Conservation (phyloP, 192 early-diverging fungal species). For the Neocallimastix lanati region DNA sequence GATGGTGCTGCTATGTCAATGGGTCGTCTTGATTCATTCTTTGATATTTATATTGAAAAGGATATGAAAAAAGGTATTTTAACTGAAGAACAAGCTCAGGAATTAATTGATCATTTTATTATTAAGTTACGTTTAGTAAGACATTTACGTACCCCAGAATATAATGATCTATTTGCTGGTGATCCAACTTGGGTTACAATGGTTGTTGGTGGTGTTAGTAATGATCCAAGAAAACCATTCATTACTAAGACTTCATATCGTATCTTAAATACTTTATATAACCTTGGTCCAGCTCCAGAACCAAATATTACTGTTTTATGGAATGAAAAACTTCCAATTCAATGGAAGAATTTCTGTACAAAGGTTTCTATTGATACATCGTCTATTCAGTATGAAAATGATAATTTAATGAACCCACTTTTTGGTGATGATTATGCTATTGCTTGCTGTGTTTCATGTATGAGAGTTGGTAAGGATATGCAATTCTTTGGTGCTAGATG, state of each 20-base stretch:
- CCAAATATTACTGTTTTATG: conserved; percentile 9
- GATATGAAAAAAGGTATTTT: conserved; percentile 6
- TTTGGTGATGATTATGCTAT: too few species aligned
- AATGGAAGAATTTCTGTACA: conserved; percentile 4
- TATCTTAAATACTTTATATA: conserved; percentile 6
- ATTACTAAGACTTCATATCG: conserved; percentile 6
- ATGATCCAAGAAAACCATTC: conserved; percentile 1
- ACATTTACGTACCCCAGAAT: conserved; percentile 5
- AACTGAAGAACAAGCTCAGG: conserved; percentile 7
- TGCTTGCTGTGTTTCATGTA: too few species aligned
- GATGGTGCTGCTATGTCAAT: conserved; percentile 7
- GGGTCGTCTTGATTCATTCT: conserved; percentile 7
- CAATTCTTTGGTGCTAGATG: too few species aligned
- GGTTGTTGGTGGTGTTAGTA: conserved; percentile 5
- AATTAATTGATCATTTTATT: conserved; percentile 7
- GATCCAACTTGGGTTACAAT: conserved; percentile 7
- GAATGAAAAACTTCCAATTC: conserved; percentile 1
- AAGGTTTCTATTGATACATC: conserved; percentile 7
- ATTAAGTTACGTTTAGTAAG: conserved; percentile 8
- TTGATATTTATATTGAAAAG: conserved; percentile 6
- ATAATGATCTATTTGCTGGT: conserved; percentile 6
- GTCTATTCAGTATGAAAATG: conserved; percentile 7
- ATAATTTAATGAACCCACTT: conserved; percentile 4
- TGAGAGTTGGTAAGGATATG: too few species aligned
- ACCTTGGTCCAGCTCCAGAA: conserved; percentile 6